These are phyloP conservation scores for Amphirosellinia nigrospora DNA, from an alignment of 495 filamentous ascomycete species.

Conservation along the genomic window DNA sequence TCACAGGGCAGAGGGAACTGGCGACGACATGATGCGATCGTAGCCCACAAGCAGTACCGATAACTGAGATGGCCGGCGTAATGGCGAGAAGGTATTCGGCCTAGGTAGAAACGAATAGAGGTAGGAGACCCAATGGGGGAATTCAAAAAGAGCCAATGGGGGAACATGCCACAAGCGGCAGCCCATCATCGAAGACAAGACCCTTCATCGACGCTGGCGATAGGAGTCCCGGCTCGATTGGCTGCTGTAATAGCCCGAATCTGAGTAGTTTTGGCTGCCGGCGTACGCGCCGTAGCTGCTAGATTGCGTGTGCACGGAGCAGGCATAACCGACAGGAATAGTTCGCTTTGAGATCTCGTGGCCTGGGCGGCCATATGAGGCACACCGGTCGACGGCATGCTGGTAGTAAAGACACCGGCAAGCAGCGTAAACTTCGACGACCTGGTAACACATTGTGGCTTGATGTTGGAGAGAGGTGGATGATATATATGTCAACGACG, in stretches of 20 bases:
- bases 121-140: slow-evolving; percentile 54
- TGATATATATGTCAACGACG: slow-evolving; percentile 31
- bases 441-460: slow-evolving; percentile 70
- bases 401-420: slow-evolving; percentile 83
- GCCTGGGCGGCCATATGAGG: slow-evolving; percentile 70
- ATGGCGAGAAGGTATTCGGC: slow-evolving; percentile 43
- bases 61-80: slow-evolving; percentile 53
- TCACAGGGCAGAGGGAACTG: slow-evolving; percentile 46
- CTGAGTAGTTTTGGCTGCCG: slow-evolving; percentile 48
- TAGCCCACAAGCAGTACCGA: slow-evolving; percentile 54
- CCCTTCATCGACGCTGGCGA: slow-evolving; percentile 55
- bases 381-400: slow-evolving; percentile 77
- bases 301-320: slow-evolving; percentile 63
- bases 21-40: slow-evolving; percentile 52
- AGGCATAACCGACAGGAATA: slow-evolving; percentile 81
- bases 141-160: slow-evolving; percentile 51
- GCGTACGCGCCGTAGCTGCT: slow-evolving; percentile 33
- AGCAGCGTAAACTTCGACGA: slow-evolving; percentile 77
- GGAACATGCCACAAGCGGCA: slow-evolving; percentile 52
- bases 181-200: slow-evolving; percentile 60
- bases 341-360: slow-evolving; percentile 75
- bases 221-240: slow-evolving; percentile 52
- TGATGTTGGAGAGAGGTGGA: slow-evolving; percentile 21
- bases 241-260: slow-evolving; percentile 59
- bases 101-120: slow-evolving; percentile 57